Evolutionary conservation across 169 alveolate species (phyloP), one percentile per base, ranked within the genome.

Genomic region (Plasmodium vivax): DNA sequence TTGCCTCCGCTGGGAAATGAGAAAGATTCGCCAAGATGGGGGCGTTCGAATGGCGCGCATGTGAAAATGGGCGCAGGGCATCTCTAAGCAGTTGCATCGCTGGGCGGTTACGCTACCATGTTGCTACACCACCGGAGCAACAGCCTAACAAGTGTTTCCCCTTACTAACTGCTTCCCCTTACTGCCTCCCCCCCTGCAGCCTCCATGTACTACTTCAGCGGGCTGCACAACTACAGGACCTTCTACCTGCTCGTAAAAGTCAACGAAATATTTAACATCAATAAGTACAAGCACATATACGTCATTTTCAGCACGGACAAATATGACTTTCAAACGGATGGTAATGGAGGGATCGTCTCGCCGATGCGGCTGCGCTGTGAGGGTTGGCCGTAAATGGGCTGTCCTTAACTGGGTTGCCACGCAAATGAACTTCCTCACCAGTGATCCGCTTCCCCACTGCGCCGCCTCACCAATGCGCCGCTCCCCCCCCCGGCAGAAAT

Each of bases 151-250:
- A 3, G 23, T 7, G 19, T 0, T 1, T 8, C 9, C 62, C 62
- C 47, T 41, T 1, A 16, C n/a, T 47, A 30, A 23, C 27, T 23
- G 27, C 27, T 23, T 23, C 27, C 27, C 34, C 54, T 23, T 45
- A 14, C 1, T 82, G 54, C 72, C 43, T 9, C 68, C 77, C 77
- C 41, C 56, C 36, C 34, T 80, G 38, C 73, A 92, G 95, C 95
- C 19, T 92, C 95, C 32, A 92, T 92, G 95, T 92, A 92, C 45
- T 92, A 92, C 68, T 92, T 82, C 81, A 92, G 92, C 54, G 95
- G 95, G 14, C 54, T 92, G 77, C 95, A 92, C 75, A 92, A 82
- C 58, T 92, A 82, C 77, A 82, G 95, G 27, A 68, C 92, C 47
- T 92, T 92, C 77, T 92, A 92, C 47, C 51, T 92, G 47, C 68